Percentiles rank a stretch among this genome's conserved stretches.
phyloP scores from a whole-genome alignment of 2,329 filamentous ascomycete genomes.

The Hyphodiscus sp. region DNA sequence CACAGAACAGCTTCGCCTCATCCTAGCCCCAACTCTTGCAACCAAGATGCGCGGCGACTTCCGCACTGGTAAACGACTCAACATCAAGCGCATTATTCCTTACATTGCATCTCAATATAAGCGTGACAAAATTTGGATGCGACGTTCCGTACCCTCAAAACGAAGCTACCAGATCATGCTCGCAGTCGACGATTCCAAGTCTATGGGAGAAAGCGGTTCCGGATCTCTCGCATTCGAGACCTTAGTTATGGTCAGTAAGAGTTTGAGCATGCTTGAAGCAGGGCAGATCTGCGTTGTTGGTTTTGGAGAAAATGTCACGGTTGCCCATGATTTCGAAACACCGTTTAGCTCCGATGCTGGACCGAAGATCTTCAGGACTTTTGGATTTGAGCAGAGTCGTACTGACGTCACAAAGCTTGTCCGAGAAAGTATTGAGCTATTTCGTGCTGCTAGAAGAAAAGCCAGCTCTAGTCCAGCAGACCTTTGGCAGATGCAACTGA shows the following conservation, averaged over 20 bases:
- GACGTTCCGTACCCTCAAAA: conserved; percentile 83
- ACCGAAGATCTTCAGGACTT: conserved; percentile 75
- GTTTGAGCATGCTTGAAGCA: conserved; percentile 85
- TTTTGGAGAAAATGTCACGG: conserved; percentile 77
- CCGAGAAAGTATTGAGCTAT: conserved; percentile 69
- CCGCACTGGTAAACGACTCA: conserved; percentile 94
- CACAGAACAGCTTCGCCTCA: conserved; percentile 90
- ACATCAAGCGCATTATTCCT: conserved; percentile 98
- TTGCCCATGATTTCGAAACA: conserved; percentile 78
- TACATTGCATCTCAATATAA: conserved; percentile 99
- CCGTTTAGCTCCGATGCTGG: conserved; percentile 79
- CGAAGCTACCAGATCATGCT: conserved; percentile 96
- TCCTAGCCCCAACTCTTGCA: conserved; percentile 87
- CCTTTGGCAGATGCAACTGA: conserved; percentile 90
- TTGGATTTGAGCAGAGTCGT: conserved; percentile 76
- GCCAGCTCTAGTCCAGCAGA: conserved; percentile 51
- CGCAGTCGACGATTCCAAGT: conserved; percentile 90
- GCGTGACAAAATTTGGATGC: conserved; percentile 99
- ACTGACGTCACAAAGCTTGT: conserved; percentile 83
- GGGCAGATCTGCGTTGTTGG: conserved; percentile 89
- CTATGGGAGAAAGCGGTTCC: conserved; percentile 77
- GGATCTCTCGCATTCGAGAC: conserved; percentile 86
- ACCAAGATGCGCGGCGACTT: conserved; percentile 96
- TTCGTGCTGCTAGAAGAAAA: conserved; percentile 63
- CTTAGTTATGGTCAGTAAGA: conserved; percentile 81